A percentile compares a stretch with the other conserved stretches of the same genome.
Evolutionary conservation across 371 early-diverging fungal species (phyloP).

Genomic region (Smittium culicis): DNA sequence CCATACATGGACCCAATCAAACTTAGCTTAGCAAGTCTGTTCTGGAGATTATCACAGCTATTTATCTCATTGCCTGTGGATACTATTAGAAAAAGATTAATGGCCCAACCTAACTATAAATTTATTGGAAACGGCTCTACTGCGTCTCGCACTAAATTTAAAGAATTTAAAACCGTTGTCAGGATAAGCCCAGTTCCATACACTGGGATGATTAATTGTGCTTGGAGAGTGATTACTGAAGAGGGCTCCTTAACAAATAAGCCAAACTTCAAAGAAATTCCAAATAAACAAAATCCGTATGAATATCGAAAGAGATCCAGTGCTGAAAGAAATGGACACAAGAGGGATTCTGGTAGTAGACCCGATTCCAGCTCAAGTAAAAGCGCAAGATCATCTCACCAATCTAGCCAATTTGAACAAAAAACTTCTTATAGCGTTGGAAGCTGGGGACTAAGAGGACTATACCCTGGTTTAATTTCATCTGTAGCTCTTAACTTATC

Average conservation of each 20-base stretch:
- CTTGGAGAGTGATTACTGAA: constrained; percentile 64
- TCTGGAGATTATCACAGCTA: constrained; percentile 45
- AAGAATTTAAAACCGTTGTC: constrained; percentile 54
- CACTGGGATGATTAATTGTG: constrained; percentile 64
- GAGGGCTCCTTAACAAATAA: constrained; percentile 49
- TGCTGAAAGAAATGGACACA: constrained; percentile 2
- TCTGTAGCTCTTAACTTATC: constrained; percentile 46
- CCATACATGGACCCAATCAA: constrained; percentile 49
- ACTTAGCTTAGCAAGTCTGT: constrained; percentile 39
- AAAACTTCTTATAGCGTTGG: constrained; percentile 22
- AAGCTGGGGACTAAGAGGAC: constrained; percentile 50
- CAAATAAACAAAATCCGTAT: constrained; percentile 14
- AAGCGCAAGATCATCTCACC: constrained; percentile 15
- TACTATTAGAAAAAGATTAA: constrained; percentile 68
- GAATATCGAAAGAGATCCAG: constrained; percentile 11
- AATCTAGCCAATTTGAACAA: constrained; percentile 14
- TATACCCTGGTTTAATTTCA: constrained; percentile 65
- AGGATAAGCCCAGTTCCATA: constrained; percentile 64
- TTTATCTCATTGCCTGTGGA: constrained; percentile 70
- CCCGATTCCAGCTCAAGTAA: constrained; percentile 11
- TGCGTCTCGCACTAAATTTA: neutral
- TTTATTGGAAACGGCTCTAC: constrained; percentile 7
- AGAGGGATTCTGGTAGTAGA: constrained; percentile 9
- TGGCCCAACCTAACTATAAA: constrained; percentile 45
- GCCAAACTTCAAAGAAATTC: constrained; percentile 13